Evolutionary conservation across 1,284 basidiomycete species (phyloP), one percentile per base, ranked within the genome.

Genomic region (Leccinum fallax): DNA sequence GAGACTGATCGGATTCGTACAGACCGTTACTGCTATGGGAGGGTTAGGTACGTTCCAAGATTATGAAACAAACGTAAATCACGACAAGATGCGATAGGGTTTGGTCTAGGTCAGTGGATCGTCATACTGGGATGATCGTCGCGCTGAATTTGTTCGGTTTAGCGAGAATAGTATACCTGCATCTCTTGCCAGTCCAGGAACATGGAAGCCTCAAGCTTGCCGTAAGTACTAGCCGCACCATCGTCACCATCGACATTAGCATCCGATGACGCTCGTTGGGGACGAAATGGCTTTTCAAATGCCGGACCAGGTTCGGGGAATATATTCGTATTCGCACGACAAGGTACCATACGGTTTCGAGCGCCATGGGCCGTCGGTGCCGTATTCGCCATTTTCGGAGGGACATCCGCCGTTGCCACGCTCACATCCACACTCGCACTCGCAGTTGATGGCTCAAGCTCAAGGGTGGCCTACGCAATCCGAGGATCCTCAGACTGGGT

Each of bases 21-120:
- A 59, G 53, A 53, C 51, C 36, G 9, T 53, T 34, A 13, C 58
- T 26, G 52, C 54, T 28, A 19, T 53, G 13, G 51, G 46, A 43
- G 59, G 58, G n/a, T 24, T 60, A 51, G 58, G 52, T 62, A 38
- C 21, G 55, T 55, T 38, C 40, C 7, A 11, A 38, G 8, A 30
- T 53, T 48, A 34, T 32, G 21, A 24, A 30, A 43, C 13, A 51
- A 54, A 32, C 24, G 19, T 24, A 32, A 8, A 34, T 49, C 28
- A 30, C 19, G 46, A 55, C 26, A n/a, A n/a, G 30, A 21, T 53
- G 11, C 7, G 40, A 59, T n/a, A 63, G 58, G 65, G 38, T 32
- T 48, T 40, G 64, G 53, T 40, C 52, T 60, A 19, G 53, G 64
- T 68, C 5, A 55, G 53, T 48, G 40, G 21, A 55, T 49, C 26